These are phyloP conservation scores for Fusarium torreyae DNA, from an alignment of 2,329 filamentous ascomycete species.

Conservation along the genomic window DNA sequence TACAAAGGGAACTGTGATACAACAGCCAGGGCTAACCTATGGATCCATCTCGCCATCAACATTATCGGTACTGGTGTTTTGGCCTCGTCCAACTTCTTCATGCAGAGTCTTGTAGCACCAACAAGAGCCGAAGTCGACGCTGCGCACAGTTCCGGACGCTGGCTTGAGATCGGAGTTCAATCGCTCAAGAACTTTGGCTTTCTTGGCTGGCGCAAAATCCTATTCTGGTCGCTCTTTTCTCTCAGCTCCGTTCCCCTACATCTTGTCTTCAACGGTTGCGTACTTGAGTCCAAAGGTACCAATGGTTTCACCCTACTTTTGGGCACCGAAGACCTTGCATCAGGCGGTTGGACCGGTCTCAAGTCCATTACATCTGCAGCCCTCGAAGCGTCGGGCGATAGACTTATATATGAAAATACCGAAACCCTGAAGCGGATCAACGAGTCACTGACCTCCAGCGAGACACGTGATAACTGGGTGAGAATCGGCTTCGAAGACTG, in stretches of 20 bases:
- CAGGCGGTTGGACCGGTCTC: constrained; percentile 7
- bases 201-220: constrained; percentile 10
- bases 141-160: constrained; percentile 27
- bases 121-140: constrained; percentile 52
- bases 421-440: constrained; percentile 14
- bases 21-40: constrained; percentile 9
- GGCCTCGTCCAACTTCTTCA: constrained; percentile 56
- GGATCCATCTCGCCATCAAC: constrained; percentile 40
- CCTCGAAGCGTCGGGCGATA: no score
- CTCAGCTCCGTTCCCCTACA: constrained; percentile 29
- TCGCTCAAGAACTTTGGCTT: constrained; percentile 38
- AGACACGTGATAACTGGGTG: background rate
- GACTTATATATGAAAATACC: background rate
- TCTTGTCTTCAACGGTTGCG: constrained; percentile 30
- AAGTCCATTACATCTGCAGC: background rate
- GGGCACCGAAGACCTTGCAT: background rate
- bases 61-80: constrained; percentile 50
- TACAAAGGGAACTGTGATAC: constrained; percentile 13
- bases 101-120: constrained; percentile 55
- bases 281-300: constrained; percentile 27
- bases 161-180: constrained; percentile 48
- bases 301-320: constrained; percentile 31
- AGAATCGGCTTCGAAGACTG: background rate
- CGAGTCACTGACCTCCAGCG: background rate
- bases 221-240: constrained; percentile 25